A percentile compares a stretch with the other conserved stretches of the same genome.
These are phyloP conservation scores for Mycena metata DNA, from an alignment of 768 basidiomycete species.

Conservation along the genomic window DNA sequence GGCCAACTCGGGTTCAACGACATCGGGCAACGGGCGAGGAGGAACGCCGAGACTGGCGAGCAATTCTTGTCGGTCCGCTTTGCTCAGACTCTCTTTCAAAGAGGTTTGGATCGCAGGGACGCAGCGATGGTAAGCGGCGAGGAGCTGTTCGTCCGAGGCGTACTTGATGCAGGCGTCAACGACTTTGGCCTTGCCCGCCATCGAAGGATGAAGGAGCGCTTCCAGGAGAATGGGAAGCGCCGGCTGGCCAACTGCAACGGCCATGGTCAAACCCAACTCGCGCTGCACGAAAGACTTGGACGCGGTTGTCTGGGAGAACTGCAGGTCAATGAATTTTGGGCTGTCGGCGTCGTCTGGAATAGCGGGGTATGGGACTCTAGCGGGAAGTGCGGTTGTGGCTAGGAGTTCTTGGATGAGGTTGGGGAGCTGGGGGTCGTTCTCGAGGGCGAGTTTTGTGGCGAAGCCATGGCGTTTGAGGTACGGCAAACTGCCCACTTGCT, in stretches of 20 bases:
- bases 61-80: conserved; percentile 22
- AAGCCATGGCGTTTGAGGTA: conserved; percentile 35
- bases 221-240: conserved; percentile 37
- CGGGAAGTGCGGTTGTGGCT: conserved; percentile 31
- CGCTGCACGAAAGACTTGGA: conserved; percentile 40
- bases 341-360: conserved; percentile 12
- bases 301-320: conserved; percentile 38
- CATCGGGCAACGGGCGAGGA: not conserved
- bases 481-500: conserved; percentile 26
- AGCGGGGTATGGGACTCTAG: conserved; percentile 32
- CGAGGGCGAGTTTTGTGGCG: conserved; percentile 31
- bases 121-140: conserved; percentile 35
- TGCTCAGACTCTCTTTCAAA: conserved; percentile 24
- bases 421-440: conserved; percentile 32
- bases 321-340: conserved; percentile 27
- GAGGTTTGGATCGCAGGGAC: conserved; percentile 36
- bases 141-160: conserved; percentile 33
- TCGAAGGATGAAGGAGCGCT: conserved; percentile 37
- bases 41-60: conserved; percentile 27
- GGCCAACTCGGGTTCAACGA: conserved; percentile 27
- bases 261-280: conserved; percentile 37
- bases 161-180: conserved; percentile 32
- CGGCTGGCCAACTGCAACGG: conserved; percentile 29
- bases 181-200: conserved; percentile 31
- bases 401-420: conserved; percentile 35